A percentile compares a stretch with the other conserved stretches of the same genome.
Conservation (phyloP, 2,329 filamentous ascomycete genomes). For the Apiospora saccharicola region DNA sequence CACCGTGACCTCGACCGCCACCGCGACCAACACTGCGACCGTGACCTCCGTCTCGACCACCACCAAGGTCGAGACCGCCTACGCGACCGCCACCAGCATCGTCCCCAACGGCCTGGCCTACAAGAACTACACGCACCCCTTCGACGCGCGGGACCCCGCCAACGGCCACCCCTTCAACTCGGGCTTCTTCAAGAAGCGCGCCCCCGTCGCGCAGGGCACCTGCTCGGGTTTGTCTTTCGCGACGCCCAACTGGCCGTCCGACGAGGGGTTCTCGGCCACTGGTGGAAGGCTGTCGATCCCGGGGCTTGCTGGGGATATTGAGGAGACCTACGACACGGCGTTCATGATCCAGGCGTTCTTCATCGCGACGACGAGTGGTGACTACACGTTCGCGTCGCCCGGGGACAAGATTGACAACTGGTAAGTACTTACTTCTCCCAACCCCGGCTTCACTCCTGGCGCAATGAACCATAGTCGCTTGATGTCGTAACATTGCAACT, state of each 20-base stretch:
- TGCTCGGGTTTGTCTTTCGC: slow-evolving; percentile 24
- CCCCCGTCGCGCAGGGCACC: slow-evolving; percentile 24
- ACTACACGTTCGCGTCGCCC: slow-evolving; percentile 25
- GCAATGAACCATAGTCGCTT: too few species aligned
- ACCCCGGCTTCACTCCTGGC: too few species aligned
- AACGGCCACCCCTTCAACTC: slow-evolving; percentile 25
- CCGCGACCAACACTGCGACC: slow-evolving; percentile 20
- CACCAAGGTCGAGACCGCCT: slow-evolving; percentile 23
- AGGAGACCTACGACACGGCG: slow-evolving; percentile 20
- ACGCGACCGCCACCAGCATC: slow-evolving; percentile 31
- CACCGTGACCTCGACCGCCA: slow-evolving; percentile 19
- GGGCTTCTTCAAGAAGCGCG: slow-evolving; percentile 26
- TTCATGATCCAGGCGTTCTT: slow-evolving; percentile 31
- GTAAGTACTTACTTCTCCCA: too few species aligned
- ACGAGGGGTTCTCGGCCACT: background rate
- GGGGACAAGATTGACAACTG: slow-evolving; percentile 30
- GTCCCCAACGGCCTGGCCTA: slow-evolving; percentile 28
- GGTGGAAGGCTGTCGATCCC: slow-evolving; percentile 22
- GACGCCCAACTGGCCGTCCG: slow-evolving; percentile 4
- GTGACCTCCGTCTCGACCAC: slow-evolving; percentile 22
- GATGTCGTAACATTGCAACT: background rate
- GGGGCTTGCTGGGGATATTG: background rate
- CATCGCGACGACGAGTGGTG: slow-evolving; percentile 27
- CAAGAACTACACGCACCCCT: slow-evolving; percentile 28
- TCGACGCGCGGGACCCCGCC: slow-evolving; percentile 22